Percentiles rank a stretch among this genome's conserved stretches.
phyloP scores from a whole-genome alignment of 805 yeast genomes.

The Starmera quercuum region DNA sequence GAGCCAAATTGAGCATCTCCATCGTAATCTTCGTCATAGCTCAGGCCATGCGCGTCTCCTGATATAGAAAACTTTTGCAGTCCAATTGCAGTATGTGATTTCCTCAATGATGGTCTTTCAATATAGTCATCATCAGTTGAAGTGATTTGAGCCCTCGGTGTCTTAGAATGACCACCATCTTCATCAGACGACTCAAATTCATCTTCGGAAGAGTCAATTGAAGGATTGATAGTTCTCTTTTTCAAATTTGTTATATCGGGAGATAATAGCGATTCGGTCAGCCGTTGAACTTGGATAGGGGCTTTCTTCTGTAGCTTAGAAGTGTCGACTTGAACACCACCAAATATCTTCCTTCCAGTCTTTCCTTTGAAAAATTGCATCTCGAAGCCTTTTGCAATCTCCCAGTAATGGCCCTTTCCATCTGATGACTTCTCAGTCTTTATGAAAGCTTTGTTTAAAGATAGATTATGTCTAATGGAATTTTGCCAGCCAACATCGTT shows the following conservation, averaged over 20 bases:
- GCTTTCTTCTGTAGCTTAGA: constrained; percentile 2
- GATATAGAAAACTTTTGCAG: constrained; percentile 13
- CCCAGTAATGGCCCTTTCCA: constrained; percentile 88
- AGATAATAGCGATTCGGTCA: neutral
- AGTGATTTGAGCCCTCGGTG: constrained; percentile 18
- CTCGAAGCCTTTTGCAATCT: constrained; percentile 77
- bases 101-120: constrained; percentile 15
- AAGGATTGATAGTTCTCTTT: neutral
- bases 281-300: no score
- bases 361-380: constrained; percentile 67
- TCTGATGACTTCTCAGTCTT: constrained; percentile 88
- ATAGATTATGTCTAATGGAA: constrained; percentile 83
- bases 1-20: no score
- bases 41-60: constrained; percentile 3
- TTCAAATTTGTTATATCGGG: constrained; percentile 4
- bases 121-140: constrained; percentile 6
- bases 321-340: constrained; percentile 5
- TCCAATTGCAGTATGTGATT: constrained; percentile 20
- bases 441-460: constrained; percentile 86
- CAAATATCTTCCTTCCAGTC: constrained; percentile 29
- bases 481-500: constrained; percentile 96
- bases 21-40: no score
- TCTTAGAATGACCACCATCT: constrained; percentile 9
- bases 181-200: constrained; percentile 6
- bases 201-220: neutral